Evolutionary conservation across 768 basidiomycete species (phyloP), one percentile per base, ranked within the genome.

Genomic region (Termitomyces sp.): DNA sequence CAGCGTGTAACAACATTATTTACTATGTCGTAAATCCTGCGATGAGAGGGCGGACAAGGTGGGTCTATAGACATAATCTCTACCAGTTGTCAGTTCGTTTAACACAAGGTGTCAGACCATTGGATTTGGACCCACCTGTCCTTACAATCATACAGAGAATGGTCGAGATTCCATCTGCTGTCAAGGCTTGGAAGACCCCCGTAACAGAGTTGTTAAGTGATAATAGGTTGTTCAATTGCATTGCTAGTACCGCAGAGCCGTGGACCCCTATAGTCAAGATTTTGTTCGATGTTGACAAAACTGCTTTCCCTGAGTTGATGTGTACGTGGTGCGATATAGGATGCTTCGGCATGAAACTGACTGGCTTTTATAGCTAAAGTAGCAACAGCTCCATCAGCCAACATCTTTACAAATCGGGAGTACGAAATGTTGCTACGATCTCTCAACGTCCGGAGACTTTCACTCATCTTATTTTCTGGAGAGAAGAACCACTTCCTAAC

Each of bases 341-440:
- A 47, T 48, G 2, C 43, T 12, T 31, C n/a, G n/a, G 33, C 18
- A 27, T 5, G 11, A 20, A 13, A 25, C 48, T 57, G 11, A 43
- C 40, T 18, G 41, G 42, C 7, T 20, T 25, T 36, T 64, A 65
- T 23, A 79, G 96, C 85, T 66, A 83, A 82, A 73, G 83, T 96
- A 50, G 85, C 90, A 1, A 85, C 90, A 2, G 84, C 86, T 0
- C 88, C 97, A 1, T 96, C 95, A 0, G 87, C 93, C 18, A 98
- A 97, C 63, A 97, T 99, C 52, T 99, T 99, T 70, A 88, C 93
- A 29, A 98, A 94, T 64, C 78, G 89, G 43, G 97, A 98, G 66
- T 91, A 94, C 52, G 97, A 99, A 71, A 95, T 90, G 82, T 73
- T 93, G 0, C 73, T 88, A 25, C 84, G 93, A 23, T 93, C 94